These are phyloP conservation scores for Aspergillus aculeatinus DNA, from an alignment of 2,329 filamentous ascomycete genomes.

Conservation along the genomic window DNA sequence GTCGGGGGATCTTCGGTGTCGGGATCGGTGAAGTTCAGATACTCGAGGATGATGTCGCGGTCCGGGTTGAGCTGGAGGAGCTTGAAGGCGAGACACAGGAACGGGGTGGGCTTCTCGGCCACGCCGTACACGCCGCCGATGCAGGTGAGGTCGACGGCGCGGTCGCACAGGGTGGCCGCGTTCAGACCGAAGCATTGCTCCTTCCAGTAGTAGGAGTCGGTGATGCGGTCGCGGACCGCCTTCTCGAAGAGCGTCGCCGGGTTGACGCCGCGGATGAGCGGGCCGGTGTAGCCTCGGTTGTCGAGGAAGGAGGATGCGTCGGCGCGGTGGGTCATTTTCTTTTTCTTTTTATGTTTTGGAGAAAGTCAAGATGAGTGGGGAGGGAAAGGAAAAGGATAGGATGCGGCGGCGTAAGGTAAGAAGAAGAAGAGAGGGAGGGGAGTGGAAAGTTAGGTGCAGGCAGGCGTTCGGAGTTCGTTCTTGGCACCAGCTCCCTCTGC, in stretches of 20 bases:
- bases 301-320: conserved; percentile 79
- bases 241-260: conserved; percentile 96
- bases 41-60: conserved; percentile 75
- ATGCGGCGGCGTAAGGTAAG: conserved; percentile 2
- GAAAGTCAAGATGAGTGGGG: background rate
- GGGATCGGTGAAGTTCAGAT: conserved; percentile 74
- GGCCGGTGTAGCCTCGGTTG: conserved; percentile 76
- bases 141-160: conserved; percentile 78
- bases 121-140: conserved; percentile 86
- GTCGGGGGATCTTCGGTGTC: conserved; percentile 32
- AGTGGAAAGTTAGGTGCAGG: background rate
- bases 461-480: conserved; percentile 4
- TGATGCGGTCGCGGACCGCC: conserved; percentile 90
- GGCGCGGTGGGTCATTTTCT: conserved; percentile 64
- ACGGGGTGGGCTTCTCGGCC: conserved; percentile 81
- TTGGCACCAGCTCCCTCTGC: conserved; percentile 6
- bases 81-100: conserved; percentile 93
- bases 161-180: conserved; percentile 75
- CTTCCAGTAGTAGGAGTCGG: conserved; percentile 96
- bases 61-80: conserved; percentile 82
- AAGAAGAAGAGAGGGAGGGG: background rate
- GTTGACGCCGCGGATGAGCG: conserved; percentile 84
- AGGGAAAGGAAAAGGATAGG: conserved; percentile 11
- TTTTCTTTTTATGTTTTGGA: conserved; percentile 16
- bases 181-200: conserved; percentile 98